A percentile compares a stretch with the other conserved stretches of the same genome.
Conservation (phyloP, 1,284 basidiomycete species). For the Moniliophthora roreri region DNA sequence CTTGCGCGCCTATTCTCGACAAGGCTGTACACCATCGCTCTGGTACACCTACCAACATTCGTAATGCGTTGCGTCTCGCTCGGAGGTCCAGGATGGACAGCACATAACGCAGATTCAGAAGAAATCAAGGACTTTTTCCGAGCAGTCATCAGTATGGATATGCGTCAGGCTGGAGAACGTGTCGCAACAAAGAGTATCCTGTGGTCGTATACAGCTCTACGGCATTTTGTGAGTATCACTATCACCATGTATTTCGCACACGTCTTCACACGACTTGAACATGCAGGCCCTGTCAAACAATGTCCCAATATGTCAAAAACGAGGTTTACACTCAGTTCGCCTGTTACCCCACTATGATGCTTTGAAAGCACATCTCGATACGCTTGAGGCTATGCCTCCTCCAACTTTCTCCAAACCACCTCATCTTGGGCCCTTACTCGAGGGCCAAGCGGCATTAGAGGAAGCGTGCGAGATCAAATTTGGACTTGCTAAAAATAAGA, state of each 20-base stretch:
- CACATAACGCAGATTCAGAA: conserved; percentile 60
- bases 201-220: conserved; percentile 72
- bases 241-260: conserved; percentile 1
- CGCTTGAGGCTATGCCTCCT: conserved; percentile 53
- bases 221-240: conserved; percentile 59
- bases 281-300: conserved; percentile 66
- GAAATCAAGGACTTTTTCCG: conserved; percentile 73
- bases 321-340: conserved; percentile 62
- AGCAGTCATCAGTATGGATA: conserved; percentile 65
- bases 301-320: conserved; percentile 57
- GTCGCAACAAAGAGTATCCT: conserved; percentile 74
- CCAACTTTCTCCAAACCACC: conserved; percentile 61
- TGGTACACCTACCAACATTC: conserved; percentile 63
- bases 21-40: conserved; percentile 58
- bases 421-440: conserved; percentile 54
- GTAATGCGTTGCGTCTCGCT: conserved; percentile 60
- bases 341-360: conserved; percentile 58
- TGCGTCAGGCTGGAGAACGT: conserved; percentile 69
- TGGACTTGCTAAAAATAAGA: conserved; percentile 26
- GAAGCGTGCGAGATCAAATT: conserved; percentile 58
- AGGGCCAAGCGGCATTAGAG: conserved; percentile 58
- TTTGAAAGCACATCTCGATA: conserved; percentile 58
- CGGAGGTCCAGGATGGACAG: conserved; percentile 64
- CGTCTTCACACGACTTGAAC: not conserved
- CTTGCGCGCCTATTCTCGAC: conserved; percentile 70